phyloP scores from a whole-genome alignment of 2,329 filamentous ascomycete genomes.

The Talaromyces sp. region DNA sequence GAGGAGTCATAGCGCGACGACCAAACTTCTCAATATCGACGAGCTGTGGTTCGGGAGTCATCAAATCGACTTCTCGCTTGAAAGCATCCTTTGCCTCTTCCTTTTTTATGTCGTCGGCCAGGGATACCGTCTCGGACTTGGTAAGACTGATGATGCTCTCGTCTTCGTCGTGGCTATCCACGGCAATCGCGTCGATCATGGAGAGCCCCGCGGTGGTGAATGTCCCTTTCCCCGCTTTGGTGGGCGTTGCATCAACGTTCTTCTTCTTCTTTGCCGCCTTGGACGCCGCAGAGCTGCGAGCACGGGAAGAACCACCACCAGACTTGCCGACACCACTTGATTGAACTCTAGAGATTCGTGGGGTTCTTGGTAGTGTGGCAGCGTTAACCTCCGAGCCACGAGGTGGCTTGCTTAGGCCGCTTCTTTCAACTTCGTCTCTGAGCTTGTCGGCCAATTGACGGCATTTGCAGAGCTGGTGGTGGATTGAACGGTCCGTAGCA shows the following conservation, averaged over 20 bases:
- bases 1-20: neutral
- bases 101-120: neutral
- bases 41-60: neutral
- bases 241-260: neutral
- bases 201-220: neutral
- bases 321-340: neutral
- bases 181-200: neutral
- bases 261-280: neutral
- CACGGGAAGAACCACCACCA: neutral
- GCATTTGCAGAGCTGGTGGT: slow-evolving; percentile 46
- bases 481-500: slow-evolving; percentile 49
- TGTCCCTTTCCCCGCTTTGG: neutral
- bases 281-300: neutral
- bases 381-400: neutral
- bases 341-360: neutral
- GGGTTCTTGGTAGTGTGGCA: neutral
- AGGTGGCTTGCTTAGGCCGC: slow-evolving; percentile 7
- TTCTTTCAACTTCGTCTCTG: slow-evolving; percentile 25
- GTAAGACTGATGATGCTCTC: neutral
- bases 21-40: neutral
- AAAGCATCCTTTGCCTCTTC: neutral
- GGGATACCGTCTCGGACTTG: neutral
- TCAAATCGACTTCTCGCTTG: neutral
- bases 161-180: neutral
- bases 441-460: slow-evolving; percentile 42